Conservation (phyloP, 345 rosid genomes). For the Eucalyptus regnans region DNA sequence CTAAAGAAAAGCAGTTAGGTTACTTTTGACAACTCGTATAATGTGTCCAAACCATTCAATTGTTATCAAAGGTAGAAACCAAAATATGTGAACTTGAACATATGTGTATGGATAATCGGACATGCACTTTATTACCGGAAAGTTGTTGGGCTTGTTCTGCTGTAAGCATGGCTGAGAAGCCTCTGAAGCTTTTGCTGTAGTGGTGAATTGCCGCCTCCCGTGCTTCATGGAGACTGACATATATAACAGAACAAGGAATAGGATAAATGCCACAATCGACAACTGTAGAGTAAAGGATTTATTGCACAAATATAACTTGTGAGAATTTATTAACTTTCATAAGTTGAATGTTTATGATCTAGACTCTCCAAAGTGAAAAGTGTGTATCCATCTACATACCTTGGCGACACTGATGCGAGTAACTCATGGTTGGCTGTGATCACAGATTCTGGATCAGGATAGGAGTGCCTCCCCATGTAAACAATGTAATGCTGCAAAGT, state of each 20-base stretch:
- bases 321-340: not conserved
- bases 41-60: not conserved
- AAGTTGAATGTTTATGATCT: not conserved
- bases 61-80: not conserved
- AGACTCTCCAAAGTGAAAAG: not conserved
- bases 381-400: not conserved
- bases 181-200: slow-evolving; percentile 37
- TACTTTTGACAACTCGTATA: not conserved
- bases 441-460: slow-evolving; percentile 26
- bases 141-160: slow-evolving; percentile 22
- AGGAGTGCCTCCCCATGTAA: slow-evolving; percentile 38
- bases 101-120: not conserved
- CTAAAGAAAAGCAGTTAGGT: not conserved
- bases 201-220: slow-evolving; percentile 20
- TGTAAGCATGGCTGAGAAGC: slow-evolving; percentile 39
- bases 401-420: slow-evolving; percentile 25
- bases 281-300: not conserved
- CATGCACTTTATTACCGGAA: not conserved
- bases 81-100: not conserved
- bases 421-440: slow-evolving; percentile 22
- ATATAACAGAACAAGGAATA: not conserved
- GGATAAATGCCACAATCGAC: not conserved
- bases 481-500: slow-evolving; percentile 35
- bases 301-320: not conserved
- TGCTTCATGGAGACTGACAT: slow-evolving; percentile 19